Percentiles rank a stretch among this genome's conserved stretches.
These are phyloP conservation scores for Trametes elegans DNA, from an alignment of 768 basidiomycete genomes.

Conservation along the genomic window DNA sequence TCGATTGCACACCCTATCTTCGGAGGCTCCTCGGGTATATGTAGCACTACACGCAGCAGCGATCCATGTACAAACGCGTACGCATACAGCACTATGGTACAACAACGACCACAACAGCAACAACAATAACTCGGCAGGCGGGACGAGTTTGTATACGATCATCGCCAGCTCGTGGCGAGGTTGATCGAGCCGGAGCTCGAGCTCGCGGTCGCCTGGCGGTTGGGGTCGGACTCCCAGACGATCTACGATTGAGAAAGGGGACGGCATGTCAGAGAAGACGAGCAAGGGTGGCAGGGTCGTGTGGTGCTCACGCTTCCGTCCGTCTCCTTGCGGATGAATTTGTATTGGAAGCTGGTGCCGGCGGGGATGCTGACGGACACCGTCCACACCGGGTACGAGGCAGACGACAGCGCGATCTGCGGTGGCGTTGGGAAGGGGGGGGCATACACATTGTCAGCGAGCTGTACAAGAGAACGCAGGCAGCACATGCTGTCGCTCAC, in stretches of 20 bases:
- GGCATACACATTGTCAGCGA: not conserved
- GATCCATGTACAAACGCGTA: too few species aligned
- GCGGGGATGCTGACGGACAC: conserved; percentile 49
- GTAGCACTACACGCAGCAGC: not conserved
- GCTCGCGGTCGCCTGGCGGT: conserved; percentile 45
- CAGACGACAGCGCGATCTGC: conserved; percentile 52
- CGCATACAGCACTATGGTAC: not conserved
- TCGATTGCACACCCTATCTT: not conserved
- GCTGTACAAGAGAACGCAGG: not conserved
- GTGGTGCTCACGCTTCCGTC: conserved; percentile 43
- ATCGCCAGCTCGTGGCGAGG: conserved; percentile 45
- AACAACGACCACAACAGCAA: not conserved
- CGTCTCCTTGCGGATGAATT: conserved; percentile 57
- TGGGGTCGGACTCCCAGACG: conserved; percentile 63
- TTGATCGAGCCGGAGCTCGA: conserved; percentile 41
- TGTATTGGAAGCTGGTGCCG: conserved; percentile 52
- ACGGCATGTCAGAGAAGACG: not conserved
- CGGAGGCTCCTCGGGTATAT: not conserved
- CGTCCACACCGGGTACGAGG: conserved; percentile 54
- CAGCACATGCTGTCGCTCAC: conserved; percentile 32
- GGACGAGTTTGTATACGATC: not conserved
- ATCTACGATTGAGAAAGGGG: too few species aligned
- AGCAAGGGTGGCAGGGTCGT: not conserved
- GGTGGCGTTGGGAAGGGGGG: not conserved
- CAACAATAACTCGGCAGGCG: not conserved